A percentile compares a stretch with the other conserved stretches of the same genome.
phyloP scores from a whole-genome alignment of 139 green algal species.

The Chlorella vulgaris region DNA sequence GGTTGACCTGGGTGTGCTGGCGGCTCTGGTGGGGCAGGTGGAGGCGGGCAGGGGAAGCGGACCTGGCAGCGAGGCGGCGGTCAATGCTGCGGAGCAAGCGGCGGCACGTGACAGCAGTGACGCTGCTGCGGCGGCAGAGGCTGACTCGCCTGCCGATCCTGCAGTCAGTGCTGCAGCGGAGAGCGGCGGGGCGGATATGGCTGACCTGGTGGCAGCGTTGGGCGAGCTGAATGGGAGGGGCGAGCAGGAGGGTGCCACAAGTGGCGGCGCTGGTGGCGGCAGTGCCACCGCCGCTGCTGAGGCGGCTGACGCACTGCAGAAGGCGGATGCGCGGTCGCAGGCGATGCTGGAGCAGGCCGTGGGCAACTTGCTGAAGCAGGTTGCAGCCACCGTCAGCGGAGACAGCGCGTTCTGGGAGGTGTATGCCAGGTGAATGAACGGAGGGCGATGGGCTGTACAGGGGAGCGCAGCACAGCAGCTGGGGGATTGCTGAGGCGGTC shows the following conservation, averaged over 20 bases:
- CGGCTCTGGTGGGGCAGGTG: constrained; percentile 47
- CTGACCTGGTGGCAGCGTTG: constrained; percentile 22
- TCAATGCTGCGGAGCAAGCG: background rate
- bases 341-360: constrained; percentile 21
- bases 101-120: background rate
- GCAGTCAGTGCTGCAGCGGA: background rate
- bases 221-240: background rate
- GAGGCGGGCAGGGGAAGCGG: background rate
- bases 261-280: background rate
- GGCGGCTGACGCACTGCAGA: background rate
- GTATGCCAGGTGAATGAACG: constrained; percentile 27
- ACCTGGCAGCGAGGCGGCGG: background rate
- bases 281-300: background rate
- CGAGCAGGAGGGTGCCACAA: background rate
- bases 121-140: background rate
- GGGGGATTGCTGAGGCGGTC: background rate
- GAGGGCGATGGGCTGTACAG: background rate
- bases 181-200: background rate
- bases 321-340: constrained; percentile 1
- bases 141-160: background rate
- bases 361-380: constrained; percentile 30
- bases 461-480: too few relatives aligned
- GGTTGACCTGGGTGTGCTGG: constrained; percentile 53
- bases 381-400: constrained; percentile 23
- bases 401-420: constrained; percentile 43